Evolutionary conservation across 306 rosid genomes (phyloP), one percentile per base, ranked within the genome.

Genomic region (Begonia masoniana): DNA sequence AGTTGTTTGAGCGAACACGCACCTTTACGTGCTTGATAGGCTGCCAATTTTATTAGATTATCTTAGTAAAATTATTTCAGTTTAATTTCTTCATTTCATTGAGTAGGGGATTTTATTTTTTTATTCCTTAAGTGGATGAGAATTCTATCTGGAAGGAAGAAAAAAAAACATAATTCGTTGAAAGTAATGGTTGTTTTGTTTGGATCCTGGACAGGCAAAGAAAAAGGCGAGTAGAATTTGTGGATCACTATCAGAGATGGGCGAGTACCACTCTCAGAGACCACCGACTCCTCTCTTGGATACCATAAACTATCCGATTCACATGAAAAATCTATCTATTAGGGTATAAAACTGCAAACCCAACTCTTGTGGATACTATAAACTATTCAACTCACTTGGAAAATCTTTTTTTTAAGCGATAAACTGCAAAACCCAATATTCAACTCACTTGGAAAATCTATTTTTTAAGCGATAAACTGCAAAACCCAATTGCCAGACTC

Each of bases 241-340:
- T 75, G 95, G 96, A 49, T 81, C 99, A 59, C 74, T 81, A 12
- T 75, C 99, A 43, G 96, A 81, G 54, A 78, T 13, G 1, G 96
- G 66, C 2, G 96, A 87, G 52, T 92, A 81, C 57, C 66, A 77
- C 47, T 75, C 95, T 3, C 79, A 75, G 43, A 79, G 95, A 62
- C 99, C 95, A 8, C 93, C 95, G 31, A 92, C 99, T 60, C 96
- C 99, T 50, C 72, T 92, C 12, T 55, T 92, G 60, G 99, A 92
- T 68, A 92, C 99, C 21, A 57, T 86, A 52, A 92, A 83, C 69
- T 83, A 77, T 63, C 96, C 99, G 56, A 77, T 92, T 66, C 99
- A 92, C 54, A 83, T 92, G 96, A 92, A 92, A 65, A 92, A 92
- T 64, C 83, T 86, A 47, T 86, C 99, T 51, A 53, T 76, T 56